Percentiles rank a stretch among this genome's conserved stretches.
Evolutionary conservation across 2,329 filamentous ascomycete genomes (phyloP).

Genomic region (Didymella glomerata): DNA sequence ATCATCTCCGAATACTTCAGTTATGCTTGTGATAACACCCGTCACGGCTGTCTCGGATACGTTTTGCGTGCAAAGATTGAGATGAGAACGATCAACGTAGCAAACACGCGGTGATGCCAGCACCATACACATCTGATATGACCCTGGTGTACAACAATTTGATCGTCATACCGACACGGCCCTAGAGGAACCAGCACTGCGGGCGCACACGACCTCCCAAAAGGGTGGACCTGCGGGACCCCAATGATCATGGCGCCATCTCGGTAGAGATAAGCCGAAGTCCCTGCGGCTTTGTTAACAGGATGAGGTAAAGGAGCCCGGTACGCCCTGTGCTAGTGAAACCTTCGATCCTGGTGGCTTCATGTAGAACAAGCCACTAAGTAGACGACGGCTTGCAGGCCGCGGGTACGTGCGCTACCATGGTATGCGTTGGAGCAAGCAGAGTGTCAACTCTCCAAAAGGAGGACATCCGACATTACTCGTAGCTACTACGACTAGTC

Average conservation of each 20-base stretch:
- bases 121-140: slow-evolving; percentile 4
- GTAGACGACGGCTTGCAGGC: slow-evolving; percentile 14
- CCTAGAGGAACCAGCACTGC: not conserved
- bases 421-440: slow-evolving; percentile 14
- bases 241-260: slow-evolving; percentile 6
- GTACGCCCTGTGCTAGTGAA: slow-evolving; percentile 21
- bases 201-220: slow-evolving; percentile 20
- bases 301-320: slow-evolving; percentile 19
- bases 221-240: slow-evolving; percentile 8
- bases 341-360: slow-evolving; percentile 19
- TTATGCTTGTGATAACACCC: slow-evolving; percentile 12
- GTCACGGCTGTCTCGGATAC: slow-evolving; percentile 15
- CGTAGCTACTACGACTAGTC: slow-evolving; percentile 18
- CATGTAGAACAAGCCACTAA: slow-evolving; percentile 22
- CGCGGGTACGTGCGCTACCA: slow-evolving; percentile 19
- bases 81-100: not conserved
- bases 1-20: slow-evolving; percentile 17
- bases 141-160: not conserved
- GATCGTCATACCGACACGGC: slow-evolving; percentile 12
- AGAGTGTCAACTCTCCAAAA: slow-evolving; percentile 21
- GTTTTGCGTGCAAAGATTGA: slow-evolving; percentile 10
- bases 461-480: slow-evolving; percentile 22
- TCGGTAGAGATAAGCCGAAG: slow-evolving; percentile 16
- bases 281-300: slow-evolving; percentile 10
- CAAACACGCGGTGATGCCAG: slow-evolving; percentile 6